phyloP scores from a whole-genome alignment of 2,329 filamentous ascomycete genomes.

The Lasiodiplodia theobromae region DNA sequence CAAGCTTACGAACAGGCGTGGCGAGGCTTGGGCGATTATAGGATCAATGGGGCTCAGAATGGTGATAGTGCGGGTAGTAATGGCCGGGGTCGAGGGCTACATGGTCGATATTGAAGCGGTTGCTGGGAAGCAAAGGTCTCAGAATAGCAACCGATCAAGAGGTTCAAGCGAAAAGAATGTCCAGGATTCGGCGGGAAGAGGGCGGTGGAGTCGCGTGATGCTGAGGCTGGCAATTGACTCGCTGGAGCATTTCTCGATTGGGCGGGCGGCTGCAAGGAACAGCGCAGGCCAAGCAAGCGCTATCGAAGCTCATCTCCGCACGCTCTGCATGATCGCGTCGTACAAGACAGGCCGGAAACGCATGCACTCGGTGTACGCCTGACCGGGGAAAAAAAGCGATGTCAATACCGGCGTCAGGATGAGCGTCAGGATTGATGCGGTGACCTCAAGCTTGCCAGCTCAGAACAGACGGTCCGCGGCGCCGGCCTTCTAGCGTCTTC shows the following conservation, averaged over 20 bases:
- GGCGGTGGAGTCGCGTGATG: background rate
- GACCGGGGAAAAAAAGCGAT: background rate
- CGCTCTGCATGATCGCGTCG: conserved; percentile 19
- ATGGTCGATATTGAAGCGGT: background rate
- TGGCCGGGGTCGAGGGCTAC: background rate
- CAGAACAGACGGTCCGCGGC: background rate
- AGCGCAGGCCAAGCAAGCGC: conserved; percentile 14
- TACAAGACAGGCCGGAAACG: conserved; percentile 6
- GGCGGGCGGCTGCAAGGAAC: conserved; percentile 23
- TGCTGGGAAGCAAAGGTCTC: background rate
- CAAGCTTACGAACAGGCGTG: background rate
- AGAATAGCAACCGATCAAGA: background rate
- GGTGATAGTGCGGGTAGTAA: background rate
- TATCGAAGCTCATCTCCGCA: conserved; percentile 24
- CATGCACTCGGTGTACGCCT: conserved; percentile 8
- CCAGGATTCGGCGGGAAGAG: background rate
- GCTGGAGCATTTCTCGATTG: background rate
- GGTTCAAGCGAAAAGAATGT: background rate
- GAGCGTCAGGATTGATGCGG: background rate
- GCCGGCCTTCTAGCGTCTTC: background rate
- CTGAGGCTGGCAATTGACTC: background rate
- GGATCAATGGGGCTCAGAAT: background rate
- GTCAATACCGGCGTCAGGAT: background rate
- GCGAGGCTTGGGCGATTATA: background rate
- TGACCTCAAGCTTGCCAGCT: background rate